Evolutionary conservation across 1,284 basidiomycete species (phyloP).

Genomic region (Apiotrichum akiyoshidainum): DNA sequence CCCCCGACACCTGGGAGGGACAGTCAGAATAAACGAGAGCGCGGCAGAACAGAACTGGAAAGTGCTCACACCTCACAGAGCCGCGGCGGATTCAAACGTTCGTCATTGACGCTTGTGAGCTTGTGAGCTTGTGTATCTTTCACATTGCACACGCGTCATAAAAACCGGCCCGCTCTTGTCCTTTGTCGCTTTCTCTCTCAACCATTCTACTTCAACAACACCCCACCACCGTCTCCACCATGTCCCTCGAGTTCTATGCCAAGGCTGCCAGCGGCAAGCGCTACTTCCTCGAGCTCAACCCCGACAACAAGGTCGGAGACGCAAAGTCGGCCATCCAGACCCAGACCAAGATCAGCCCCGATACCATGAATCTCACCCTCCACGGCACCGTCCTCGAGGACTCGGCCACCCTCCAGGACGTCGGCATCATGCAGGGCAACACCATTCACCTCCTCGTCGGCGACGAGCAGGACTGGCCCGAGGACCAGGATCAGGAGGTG

Average conservation of each 20-base stretch:
- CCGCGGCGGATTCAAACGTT: no score
- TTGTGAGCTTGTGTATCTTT: no score
- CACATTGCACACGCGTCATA: no score
- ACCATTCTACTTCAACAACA: no score
- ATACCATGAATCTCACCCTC: background rate
- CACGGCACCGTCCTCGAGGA: background rate
- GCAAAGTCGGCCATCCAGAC: background rate
- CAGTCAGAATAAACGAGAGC: no score
- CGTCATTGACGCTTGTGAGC: no score
- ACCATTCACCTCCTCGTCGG: background rate
- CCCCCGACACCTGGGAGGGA: no score
- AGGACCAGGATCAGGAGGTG: background rate
- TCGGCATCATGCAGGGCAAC: slow-evolving; percentile 3
- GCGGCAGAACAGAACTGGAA: no score
- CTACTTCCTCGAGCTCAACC: background rate
- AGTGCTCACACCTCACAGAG: no score
- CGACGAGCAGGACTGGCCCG: background rate
- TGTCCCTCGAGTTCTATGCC: slow-evolving; percentile 1
- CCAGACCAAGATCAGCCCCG: background rate
- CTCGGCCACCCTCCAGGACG: background rate
- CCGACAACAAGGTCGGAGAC: background rate
- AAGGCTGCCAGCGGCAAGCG: background rate
- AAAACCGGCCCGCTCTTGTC: no score
- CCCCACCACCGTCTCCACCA: background rate
- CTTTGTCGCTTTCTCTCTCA: no score